Conservation (phyloP, 306 rosid species). For the Canavalia ensiformis region DNA sequence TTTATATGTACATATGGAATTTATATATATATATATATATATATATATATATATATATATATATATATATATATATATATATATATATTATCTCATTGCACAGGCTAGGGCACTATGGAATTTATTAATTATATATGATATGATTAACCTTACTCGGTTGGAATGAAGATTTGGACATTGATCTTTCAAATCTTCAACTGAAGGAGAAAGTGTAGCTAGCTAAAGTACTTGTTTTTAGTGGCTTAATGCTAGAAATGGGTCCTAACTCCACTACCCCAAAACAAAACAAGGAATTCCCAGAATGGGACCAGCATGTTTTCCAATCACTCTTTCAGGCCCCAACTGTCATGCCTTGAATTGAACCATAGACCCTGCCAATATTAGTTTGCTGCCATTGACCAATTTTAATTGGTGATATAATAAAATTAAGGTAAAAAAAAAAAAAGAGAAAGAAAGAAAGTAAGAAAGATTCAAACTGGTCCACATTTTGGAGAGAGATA, state of each 20-base stretch:
- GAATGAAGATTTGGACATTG: slow-evolving; percentile 12
- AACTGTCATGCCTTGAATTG: slow-evolving; percentile 39
- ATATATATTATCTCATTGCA: slow-evolving; percentile 9
- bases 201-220: slow-evolving; percentile 41
- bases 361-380: slow-evolving; percentile 35
- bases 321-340: slow-evolving; percentile 8
- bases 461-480: slow-evolving; percentile 51
- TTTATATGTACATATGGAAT: background rate
- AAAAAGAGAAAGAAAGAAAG: too few species aligned
- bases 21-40: too few species aligned
- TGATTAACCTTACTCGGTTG: background rate
- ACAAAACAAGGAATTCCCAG: slow-evolving; percentile 40
- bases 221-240: slow-evolving; percentile 43
- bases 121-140: background rate
- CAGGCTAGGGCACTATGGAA: background rate
- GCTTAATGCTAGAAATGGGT: slow-evolving; percentile 43
- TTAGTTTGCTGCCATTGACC: slow-evolving; percentile 49
- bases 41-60: too few species aligned
- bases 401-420: slow-evolving; percentile 17
- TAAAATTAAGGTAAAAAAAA: background rate
- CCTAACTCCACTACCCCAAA: slow-evolving; percentile 43
- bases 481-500: slow-evolving; percentile 49
- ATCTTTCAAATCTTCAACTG: slow-evolving; percentile 28
- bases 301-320: slow-evolving; percentile 52
- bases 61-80: too few species aligned